Evolutionary conservation across 139 green algal species (phyloP), one percentile per base, ranked within the genome.

Genomic region (Auxenochlorella protothecoides): DNA sequence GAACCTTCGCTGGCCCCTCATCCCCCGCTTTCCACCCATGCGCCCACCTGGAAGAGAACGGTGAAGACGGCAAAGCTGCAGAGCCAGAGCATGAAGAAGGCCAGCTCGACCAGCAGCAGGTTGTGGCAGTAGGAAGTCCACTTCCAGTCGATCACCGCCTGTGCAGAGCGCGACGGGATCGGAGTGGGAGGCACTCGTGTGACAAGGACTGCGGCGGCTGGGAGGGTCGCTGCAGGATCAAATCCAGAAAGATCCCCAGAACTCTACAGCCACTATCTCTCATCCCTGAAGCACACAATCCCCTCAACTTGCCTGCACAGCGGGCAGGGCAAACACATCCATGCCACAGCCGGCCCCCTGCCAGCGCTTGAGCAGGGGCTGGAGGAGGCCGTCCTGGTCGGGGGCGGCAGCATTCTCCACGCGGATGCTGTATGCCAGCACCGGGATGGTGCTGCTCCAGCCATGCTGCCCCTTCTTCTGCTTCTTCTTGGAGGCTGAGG

Each of bases 351-450:
- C 80, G 8, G 69, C 74, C n/a, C 71, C 72, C 11, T 86, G 72
- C 68, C 68, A 89, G 7, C 78, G 68, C 69, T 70, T 72, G 60
- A 89, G 68, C 74, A 89, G 65, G 13, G 78, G 80, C 68, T 87
- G 82, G 53, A 89, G 53, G 2, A 89, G 67, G 16, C 85, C 85
- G 9, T 73, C 80, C 10, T 81, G 68, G 66, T 88, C 84, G 16
- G 80, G 69, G 27, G 63, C 15, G 13, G 83, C 77, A 6, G 85
- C 82, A 15, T 81, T 57, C 44, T 77, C 63, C 56, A 90, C 78
- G 59, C 79, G 80, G 44, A 91, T 81, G 16, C 85, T 85, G 76
- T 82, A 84, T 3, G 86, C 84, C 68, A 87, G 79, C 8, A 89
- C 71, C 6, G 72, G 63, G 5, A 90, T 66, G 6, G 65, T 70